Base-by-base conservation (phyloP, 1,284 basidiomycete genomes). In the Pseudomicrostroma phylloplanum region DNA sequence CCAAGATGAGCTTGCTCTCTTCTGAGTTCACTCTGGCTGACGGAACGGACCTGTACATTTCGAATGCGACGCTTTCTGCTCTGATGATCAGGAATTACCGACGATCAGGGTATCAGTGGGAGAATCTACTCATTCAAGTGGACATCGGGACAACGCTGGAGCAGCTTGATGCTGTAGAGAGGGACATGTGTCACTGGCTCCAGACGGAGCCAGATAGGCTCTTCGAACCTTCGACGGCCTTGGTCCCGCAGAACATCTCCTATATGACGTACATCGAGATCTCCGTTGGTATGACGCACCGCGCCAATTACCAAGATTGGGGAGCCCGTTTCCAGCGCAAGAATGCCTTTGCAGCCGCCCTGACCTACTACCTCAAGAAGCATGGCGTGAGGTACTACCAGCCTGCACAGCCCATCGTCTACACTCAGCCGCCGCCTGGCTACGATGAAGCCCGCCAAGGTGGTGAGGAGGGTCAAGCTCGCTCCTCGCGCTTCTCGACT, bases 231-330 rank as follows among this genome's bases (percentile, higher is more conserved):
- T 70, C 72, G 53, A 72, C 74, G 2, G 66, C 69, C 21, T 72
- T 77, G 36, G 68, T 74, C 2, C 72, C 71, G 30, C 72, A 76
- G 55, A 61, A 64, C 60, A 70, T 76, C 63, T 65, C 70, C 48
- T 73, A 71, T 64, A 74, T 73, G 75, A 70, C 72, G 2, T 57
- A 63, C 15, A 64, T 76, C 40, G 71, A 74, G 40, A 71, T 70
- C 59, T 76, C 74, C 6, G 70, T 76, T 40, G 74, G 59, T 57
- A 77, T 77, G 75, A 76, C 74, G 7, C 74, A 76, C 51, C 62
- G 74, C 54, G 71, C 70, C 58, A 77, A 74, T 26, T 77, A 69
- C 68, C 75, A 77, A 57, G 75, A 77, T 60, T 77, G 75, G 75
- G 75, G 75, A 17, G 69, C 67, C 11, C 64, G 74, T 17, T 73